A percentile compares a stretch with the other conserved stretches of the same genome.
Conservation (phyloP, 441 rosid genomes). For the Theobroma grandiflorum region DNA sequence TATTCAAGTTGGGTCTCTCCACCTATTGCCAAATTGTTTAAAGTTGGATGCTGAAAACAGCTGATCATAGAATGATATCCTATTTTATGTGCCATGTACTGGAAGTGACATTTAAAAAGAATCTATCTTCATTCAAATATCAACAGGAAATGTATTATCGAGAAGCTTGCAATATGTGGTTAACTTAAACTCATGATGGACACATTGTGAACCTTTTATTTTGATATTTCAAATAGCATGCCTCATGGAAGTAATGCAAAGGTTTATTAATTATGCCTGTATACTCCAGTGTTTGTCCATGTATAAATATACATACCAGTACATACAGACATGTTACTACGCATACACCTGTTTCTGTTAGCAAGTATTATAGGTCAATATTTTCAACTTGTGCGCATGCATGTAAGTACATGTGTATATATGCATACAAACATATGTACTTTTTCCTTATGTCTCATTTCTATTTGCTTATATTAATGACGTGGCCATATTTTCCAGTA, state of each 20-base stretch:
- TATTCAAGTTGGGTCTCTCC: too few species aligned
- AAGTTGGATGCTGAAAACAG: too few species aligned
- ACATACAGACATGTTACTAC: neutral
- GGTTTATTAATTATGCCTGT: neutral
- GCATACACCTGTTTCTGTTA: neutral
- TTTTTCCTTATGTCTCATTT: neutral
- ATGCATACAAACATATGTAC: neutral
- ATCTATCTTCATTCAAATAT: too few species aligned
- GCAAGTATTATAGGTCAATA: neutral
- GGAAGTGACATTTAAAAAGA: too few species aligned
- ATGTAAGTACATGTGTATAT: neutral
- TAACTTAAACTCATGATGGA: too few species aligned
- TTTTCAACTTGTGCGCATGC: neutral
- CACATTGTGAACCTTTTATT: neutral
- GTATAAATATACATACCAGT: neutral
- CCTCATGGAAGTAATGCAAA: neutral
- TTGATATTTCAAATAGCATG: neutral
- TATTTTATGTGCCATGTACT: too few species aligned
- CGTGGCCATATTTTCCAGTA: constrained; percentile 50
- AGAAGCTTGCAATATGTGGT: too few species aligned
- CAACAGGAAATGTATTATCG: too few species aligned
- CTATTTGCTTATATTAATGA: constrained; percentile 22
- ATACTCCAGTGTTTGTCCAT: neutral
- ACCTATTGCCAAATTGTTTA: too few species aligned
- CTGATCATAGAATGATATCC: too few species aligned